Percentiles rank a stretch among this genome's conserved stretches.
Evolutionary conservation across 23 red algal species (phyloP).

Genomic region (Gracilaria caudata): DNA sequence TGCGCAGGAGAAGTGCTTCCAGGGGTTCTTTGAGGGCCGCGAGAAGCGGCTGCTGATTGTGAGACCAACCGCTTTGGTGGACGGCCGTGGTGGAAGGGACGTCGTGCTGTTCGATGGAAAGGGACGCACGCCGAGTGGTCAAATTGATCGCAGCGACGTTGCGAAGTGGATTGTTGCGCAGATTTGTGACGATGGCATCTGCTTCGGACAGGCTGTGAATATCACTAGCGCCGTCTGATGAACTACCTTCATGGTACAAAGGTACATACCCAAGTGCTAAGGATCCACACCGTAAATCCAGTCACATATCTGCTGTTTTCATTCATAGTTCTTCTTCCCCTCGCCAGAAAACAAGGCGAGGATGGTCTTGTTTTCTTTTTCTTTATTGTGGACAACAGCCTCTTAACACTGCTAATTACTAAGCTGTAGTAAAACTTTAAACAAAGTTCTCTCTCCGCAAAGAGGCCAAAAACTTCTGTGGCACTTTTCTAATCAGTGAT

Average conservation of each 20-base stretch:
- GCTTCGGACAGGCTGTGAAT: slow-evolving; percentile 3
- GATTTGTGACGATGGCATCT: not conserved
- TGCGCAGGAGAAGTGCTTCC: slow-evolving; percentile 19
- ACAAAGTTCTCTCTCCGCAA: no score
- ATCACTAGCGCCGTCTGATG: not conserved
- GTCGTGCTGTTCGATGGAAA: slow-evolving; percentile 9
- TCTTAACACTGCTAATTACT: no score
- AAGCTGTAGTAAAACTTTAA: no score
- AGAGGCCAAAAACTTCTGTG: no score
- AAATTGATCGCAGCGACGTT: slow-evolving; percentile 46
- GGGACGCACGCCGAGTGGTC: not conserved
- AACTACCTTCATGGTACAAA: not conserved
- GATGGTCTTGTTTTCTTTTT: no score
- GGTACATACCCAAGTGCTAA: not conserved
- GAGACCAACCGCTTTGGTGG: slow-evolving; percentile 30
- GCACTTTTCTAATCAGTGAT: no score
- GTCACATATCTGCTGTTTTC: no score
- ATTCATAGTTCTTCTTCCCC: no score
- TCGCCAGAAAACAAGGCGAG: no score
- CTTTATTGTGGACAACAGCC: no score
- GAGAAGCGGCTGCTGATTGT: slow-evolving; percentile 23
- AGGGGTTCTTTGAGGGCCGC: not conserved
- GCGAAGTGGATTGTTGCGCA: slow-evolving; percentile 20
- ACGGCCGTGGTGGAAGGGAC: slow-evolving; percentile 19
- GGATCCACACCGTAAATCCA: no score